Base-by-base conservation (phyloP, 192 early-diverging fungal species). In the Radiomyces spectabilis region DNA sequence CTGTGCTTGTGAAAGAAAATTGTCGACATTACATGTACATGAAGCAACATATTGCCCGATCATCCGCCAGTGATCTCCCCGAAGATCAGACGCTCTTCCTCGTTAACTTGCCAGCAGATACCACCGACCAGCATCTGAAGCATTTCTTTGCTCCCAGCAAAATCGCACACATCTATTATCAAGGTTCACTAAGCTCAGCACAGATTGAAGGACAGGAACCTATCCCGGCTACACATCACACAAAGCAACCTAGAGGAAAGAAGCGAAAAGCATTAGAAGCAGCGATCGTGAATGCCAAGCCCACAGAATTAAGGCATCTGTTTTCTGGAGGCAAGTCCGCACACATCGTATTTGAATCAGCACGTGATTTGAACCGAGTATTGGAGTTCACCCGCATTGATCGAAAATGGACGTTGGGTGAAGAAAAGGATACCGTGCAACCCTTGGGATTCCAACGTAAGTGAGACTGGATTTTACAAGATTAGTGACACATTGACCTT, bases 311-410 rank as follows among this genome's bases (percentile, higher is more conserved):
- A 41, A 38, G 76, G 61, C 67, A 65, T 30, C 34, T 83, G 32
- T 64, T 75, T 32, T 45, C 53, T 5, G 70, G 80, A 0, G 85
- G 81, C 26, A 69, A 77, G 26, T 76, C 71, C 27, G 87, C 85
- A 5, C 83, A 84, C 49, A 69, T 89, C 6, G 78, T 87, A 30
- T 82, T 97, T 67, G 48, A 74, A 39, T 81, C 86, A 30, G 70
- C 69, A 16, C 82, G 83, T 8, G 85, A 80, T 45, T 53, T 92
- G 21, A 74, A 66, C 29, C 73, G 69, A 13, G 82, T 75, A 1
- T 40, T 94, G 52, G 63, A 61, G 21, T 89, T 92, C 81, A 72
- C 66, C 39, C 39, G 48, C 47, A 68, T 82, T 22, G 61, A 64
- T 48, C 55, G 84, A 33, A 59, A 81, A 7, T 91, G 88, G 88